These are phyloP conservation scores for Venturia asperata DNA, from an alignment of 2,329 filamentous ascomycete genomes.

Conservation along the genomic window DNA sequence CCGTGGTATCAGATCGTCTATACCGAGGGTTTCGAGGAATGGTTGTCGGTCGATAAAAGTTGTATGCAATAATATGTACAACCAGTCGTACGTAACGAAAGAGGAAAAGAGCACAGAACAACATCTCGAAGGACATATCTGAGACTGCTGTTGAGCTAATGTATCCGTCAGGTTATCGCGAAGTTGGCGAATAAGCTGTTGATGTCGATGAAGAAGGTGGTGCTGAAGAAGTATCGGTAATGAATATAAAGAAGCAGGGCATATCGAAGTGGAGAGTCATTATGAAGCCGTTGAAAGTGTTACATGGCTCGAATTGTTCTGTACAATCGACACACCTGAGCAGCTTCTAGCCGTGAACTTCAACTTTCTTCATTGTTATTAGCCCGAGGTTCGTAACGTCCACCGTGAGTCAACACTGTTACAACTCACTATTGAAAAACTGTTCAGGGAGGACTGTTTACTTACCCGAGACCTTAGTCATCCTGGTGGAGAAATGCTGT, in stretches of 20 bases:
- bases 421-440: too few relatives aligned
- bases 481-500: neutral
- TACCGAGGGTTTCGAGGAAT: constrained; percentile 29
- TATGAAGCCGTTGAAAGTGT: neutral
- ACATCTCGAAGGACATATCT: neutral
- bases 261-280: neutral
- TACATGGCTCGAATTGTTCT: neutral
- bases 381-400: too few relatives aligned
- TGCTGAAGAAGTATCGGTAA: neutral
- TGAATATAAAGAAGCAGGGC: neutral
- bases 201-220: neutral
- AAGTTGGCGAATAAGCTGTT: neutral
- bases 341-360: neutral
- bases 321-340: neutral
- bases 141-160: neutral
- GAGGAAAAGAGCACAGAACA: constrained; percentile 35
- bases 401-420: too few relatives aligned
- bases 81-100: constrained; percentile 44
- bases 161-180: too few relatives aligned
- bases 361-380: too few relatives aligned
- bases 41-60: constrained; percentile 34
- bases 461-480: too few relatives aligned
- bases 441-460: too few relatives aligned
- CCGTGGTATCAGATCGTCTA: constrained; percentile 38
- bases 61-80: constrained; percentile 38